These are phyloP conservation scores for Podospora appendiculata DNA, from an alignment of 495 filamentous ascomycete species.

Conservation along the genomic window DNA sequence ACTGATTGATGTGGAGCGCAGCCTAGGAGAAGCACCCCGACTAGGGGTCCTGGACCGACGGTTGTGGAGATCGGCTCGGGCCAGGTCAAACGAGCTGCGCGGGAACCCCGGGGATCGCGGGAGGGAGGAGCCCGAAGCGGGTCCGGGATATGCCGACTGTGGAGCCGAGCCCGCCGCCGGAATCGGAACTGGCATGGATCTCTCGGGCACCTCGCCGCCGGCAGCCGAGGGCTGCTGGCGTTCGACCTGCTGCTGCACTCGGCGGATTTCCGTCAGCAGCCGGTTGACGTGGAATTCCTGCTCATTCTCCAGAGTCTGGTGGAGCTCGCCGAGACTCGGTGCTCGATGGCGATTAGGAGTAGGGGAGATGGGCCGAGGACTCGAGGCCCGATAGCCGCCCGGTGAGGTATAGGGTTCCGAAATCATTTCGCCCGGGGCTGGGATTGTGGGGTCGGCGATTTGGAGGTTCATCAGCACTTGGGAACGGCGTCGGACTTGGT, in stretches of 20 bases:
- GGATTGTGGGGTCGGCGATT: constrained; percentile 57
- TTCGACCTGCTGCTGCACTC: constrained; percentile 76
- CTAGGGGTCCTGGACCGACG: constrained; percentile 50
- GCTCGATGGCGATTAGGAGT: constrained; percentile 57
- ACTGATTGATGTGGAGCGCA: constrained; percentile 48
- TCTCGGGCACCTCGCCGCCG: constrained; percentile 61
- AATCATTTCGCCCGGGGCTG: constrained; percentile 57
- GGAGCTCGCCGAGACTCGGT: constrained; percentile 86
- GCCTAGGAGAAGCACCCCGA: constrained; percentile 45
- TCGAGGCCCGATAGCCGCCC: constrained; percentile 41
- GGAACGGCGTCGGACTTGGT: constrained; percentile 57
- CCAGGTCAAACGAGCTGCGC: constrained; percentile 49
- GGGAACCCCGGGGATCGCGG: constrained; percentile 48
- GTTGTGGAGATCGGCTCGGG: constrained; percentile 40
- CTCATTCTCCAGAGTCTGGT: constrained; percentile 91
- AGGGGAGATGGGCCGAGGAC: constrained; percentile 47
- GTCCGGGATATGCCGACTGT: constrained; percentile 14
- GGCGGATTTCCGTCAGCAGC: constrained; percentile 80
- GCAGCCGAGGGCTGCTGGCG: constrained; percentile 44
- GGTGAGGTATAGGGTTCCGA: constrained; percentile 27
- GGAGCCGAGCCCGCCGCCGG: constrained; percentile 14
- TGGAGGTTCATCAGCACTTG: constrained; percentile 66
- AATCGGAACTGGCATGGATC: constrained; percentile 40
- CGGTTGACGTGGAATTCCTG: constrained; percentile 96
- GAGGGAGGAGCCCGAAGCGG: constrained; percentile 22